A percentile compares a stretch with the other conserved stretches of the same genome.
These are phyloP conservation scores for Tylopilus plumbeoviolaceoides DNA, from an alignment of 768 basidiomycete genomes.

Conservation along the genomic window DNA sequence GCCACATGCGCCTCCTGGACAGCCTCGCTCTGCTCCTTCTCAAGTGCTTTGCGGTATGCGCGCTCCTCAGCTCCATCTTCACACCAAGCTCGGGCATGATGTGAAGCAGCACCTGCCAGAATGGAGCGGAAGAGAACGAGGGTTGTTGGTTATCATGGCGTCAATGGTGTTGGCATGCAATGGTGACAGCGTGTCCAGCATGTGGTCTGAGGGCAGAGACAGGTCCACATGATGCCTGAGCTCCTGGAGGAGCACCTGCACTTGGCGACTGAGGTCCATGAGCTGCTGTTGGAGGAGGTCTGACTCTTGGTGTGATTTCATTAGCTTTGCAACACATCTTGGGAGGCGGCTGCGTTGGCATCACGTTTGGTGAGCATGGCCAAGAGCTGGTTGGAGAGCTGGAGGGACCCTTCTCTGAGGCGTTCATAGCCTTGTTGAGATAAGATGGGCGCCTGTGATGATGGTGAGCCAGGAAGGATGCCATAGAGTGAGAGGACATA, in stretches of 20 bases:
- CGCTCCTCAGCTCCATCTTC: conserved; percentile 83
- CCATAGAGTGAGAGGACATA: conserved; percentile 25
- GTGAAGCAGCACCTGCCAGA: conserved; percentile 71
- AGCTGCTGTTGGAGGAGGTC: conserved; percentile 72
- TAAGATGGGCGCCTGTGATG: conserved; percentile 75
- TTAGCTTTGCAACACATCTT: conserved; percentile 62
- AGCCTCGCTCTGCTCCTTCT: conserved; percentile 73
- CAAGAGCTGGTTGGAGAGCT: conserved; percentile 77
- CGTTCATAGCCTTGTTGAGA: conserved; percentile 92
- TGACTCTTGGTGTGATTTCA: conserved; percentile 56
- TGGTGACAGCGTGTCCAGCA: conserved; percentile 44
- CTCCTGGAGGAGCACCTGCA: conserved; percentile 74
- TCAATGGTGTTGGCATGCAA: conserved; percentile 60
- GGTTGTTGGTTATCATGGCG: conserved; percentile 79
- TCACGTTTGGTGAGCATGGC: conserved; percentile 76
- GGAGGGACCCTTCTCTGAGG: conserved; percentile 70
- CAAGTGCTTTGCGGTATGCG: conserved; percentile 66
- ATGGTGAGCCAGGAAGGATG: neutral
- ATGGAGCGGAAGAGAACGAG: conserved; percentile 85
- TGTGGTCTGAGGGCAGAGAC: conserved; percentile 68
- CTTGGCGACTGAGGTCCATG: conserved; percentile 78
- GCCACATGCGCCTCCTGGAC: conserved; percentile 86
- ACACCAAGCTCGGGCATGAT: conserved; percentile 78
- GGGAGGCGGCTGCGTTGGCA: conserved; percentile 46
- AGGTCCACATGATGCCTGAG: conserved; percentile 82